Evolutionary conservation across 2,329 filamentous ascomycete genomes (phyloP).

Genomic region (Fusarium sp.): DNA sequence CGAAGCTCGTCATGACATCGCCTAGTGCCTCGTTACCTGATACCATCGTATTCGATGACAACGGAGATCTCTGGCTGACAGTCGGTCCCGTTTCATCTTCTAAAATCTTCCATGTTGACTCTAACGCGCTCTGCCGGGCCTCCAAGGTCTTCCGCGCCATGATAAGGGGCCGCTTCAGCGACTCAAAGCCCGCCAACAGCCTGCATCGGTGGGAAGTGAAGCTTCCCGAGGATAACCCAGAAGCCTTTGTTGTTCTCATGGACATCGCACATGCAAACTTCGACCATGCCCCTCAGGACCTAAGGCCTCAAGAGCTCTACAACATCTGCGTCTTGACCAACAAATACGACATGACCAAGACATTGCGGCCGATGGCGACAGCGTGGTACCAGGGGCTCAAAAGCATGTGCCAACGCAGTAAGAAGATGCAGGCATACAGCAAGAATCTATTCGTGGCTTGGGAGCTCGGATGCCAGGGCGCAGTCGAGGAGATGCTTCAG

Average conservation of each 20-base stretch:
- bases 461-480: background rate
- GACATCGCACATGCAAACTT: background rate
- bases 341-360: background rate
- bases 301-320: background rate
- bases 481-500: background rate
- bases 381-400: background rate
- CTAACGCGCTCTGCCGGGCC: background rate
- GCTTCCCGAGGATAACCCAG: background rate
- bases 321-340: background rate
- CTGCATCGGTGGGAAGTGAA: background rate
- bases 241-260: background rate
- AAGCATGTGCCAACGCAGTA: background rate
- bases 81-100: background rate
- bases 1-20: background rate
- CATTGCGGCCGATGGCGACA: background rate
- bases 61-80: background rate
- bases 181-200: background rate
- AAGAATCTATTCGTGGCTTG: conserved; percentile 1
- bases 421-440: background rate
- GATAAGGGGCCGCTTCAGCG: background rate
- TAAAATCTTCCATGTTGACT: background rate
- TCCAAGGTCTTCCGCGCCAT: background rate
- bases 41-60: background rate
- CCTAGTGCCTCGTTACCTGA: background rate
- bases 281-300: background rate